phyloP scores from a whole-genome alignment of 2,329 filamentous ascomycete species.

The Paraphoma sp. region DNA sequence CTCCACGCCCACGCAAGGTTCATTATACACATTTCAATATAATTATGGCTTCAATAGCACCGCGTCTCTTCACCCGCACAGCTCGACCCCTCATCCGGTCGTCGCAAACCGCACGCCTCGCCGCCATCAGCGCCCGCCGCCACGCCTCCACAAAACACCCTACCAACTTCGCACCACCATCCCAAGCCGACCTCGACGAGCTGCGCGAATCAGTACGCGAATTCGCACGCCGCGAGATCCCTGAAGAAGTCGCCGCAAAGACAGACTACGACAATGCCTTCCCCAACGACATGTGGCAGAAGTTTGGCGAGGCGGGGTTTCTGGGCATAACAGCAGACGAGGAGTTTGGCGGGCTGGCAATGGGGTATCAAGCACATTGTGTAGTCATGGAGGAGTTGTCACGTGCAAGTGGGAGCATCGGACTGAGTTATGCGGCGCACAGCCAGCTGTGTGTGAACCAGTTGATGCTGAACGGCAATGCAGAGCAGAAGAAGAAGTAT shows the following conservation, averaged over 20 bases:
- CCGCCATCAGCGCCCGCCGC: constrained; percentile 25
- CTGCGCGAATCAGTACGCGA: constrained; percentile 85
- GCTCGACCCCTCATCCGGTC: constrained; percentile 20
- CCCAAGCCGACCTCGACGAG: constrained; percentile 76
- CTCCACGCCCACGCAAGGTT: too few species aligned
- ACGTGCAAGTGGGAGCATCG: constrained; percentile 83
- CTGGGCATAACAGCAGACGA: constrained; percentile 94
- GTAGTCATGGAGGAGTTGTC: constrained; percentile 95
- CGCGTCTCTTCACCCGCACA: constrained; percentile 47
- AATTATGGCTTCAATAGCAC: constrained; percentile 40
- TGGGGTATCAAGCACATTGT: constrained; percentile 97
- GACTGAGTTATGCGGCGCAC: constrained; percentile 92
- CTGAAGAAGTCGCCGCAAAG: constrained; percentile 78
- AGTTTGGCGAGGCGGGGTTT: constrained; percentile 88
- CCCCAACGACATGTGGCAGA: constrained; percentile 89
- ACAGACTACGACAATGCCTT: constrained; percentile 92
- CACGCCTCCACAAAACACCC: constrained; percentile 73
- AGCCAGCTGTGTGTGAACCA: constrained; percentile 97
- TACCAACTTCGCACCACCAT: constrained; percentile 71
- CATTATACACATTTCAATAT: background rate
- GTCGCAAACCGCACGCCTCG: constrained; percentile 21
- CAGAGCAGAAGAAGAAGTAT: constrained; percentile 79
- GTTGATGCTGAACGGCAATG: constrained; percentile 83
- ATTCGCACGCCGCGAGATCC: constrained; percentile 85
- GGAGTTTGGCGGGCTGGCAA: constrained; percentile 83